Conservation (phyloP, 192 early-diverging fungal species). For the Gaertneriomyces sp. region DNA sequence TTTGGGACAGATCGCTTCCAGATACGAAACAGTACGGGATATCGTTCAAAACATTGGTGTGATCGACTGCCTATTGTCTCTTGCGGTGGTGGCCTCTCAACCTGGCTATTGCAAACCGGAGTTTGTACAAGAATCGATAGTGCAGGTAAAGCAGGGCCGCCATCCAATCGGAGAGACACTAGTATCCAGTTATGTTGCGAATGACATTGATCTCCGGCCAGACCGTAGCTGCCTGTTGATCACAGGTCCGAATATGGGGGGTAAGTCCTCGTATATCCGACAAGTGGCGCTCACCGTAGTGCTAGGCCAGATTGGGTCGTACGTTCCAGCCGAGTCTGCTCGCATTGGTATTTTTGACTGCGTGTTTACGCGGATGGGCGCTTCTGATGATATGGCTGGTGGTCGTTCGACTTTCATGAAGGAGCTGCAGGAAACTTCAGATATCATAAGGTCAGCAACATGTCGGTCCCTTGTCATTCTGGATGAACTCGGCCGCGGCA, state of each 20-base stretch:
- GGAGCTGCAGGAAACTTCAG: constrained; percentile 44
- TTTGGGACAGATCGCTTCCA: constrained; percentile 47
- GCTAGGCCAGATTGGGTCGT: constrained; percentile 74
- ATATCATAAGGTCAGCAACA: constrained; percentile 33
- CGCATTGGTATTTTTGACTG: constrained; percentile 65
- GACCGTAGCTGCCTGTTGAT: constrained; percentile 24
- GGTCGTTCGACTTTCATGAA: constrained; percentile 74
- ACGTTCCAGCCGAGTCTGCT: constrained; percentile 67
- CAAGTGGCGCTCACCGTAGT: constrained; percentile 41
- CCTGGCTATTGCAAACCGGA: constrained; percentile 64
- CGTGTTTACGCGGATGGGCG: constrained; percentile 65
- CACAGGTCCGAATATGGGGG: constrained; percentile 72
- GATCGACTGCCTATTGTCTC: constrained; percentile 66
- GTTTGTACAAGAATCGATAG: constrained; percentile 44
- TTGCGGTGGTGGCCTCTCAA: constrained; percentile 53
- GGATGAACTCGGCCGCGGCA: constrained; percentile 80
- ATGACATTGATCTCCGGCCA: constrained; percentile 49
- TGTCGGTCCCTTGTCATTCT: constrained; percentile 62
- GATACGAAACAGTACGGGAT: constrained; percentile 57
- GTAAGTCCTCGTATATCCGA: constrained; percentile 47
- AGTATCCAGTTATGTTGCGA: constrained; percentile 54
- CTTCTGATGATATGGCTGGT: constrained; percentile 59
- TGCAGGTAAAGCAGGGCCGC: constrained; percentile 56
- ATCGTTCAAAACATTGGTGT: constrained; percentile 53
- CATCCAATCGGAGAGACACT: constrained; percentile 69